Base-by-base conservation (phyloP, 352 stramenopile genomes). In the Vaucheria bursata region DNA sequence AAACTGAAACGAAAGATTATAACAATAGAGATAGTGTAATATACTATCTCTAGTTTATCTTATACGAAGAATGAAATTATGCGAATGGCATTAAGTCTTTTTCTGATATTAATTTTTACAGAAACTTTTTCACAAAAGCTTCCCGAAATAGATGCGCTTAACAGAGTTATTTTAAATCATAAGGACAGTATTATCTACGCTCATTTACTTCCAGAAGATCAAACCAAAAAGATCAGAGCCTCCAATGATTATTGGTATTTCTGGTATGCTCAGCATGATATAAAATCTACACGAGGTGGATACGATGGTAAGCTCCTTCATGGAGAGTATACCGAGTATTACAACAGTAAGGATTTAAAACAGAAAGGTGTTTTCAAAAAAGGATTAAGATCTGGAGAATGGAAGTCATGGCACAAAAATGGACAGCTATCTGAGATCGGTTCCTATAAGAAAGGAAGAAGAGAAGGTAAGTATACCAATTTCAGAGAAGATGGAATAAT, bases 271-370 rank as follows among this genome's bases (percentile, higher is more conserved):
- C 12, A 18, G 18, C 18, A 59, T 59, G 45, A 59, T 59, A 59
- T 59, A 18, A 59, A 59, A 25, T 18, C 18, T 18, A 59, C 45
- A 59, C 18, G 45, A 59, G 45, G 45, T 18, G 45, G 45, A 25
- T 59, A 59, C 25, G 45, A 59, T 59, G 45, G 45, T 59, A 59
- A 59, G 45, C 45, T 59, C 12, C 45, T 59, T 59, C 45, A 59
- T 25, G 45, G 45, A 59, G 25, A 59, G 45, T 59, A 59, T 25
- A 59, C 45, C 25, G 45, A 59, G 25, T 59, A 18, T 25, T 59
- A 59, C 25, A 25, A 18, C 18, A 25, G 25, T 59, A 59, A 59
- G 45, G 45, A 59, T 59, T 25, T 59, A 25, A 59, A 59, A 25
- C 18, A 25, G 12, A 59, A 59, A 25, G 45, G 45, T 25, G 25